These are phyloP conservation scores for Blakeslea trispora DNA, from an alignment of 371 early-diverging fungal species.

Conservation along the genomic window DNA sequence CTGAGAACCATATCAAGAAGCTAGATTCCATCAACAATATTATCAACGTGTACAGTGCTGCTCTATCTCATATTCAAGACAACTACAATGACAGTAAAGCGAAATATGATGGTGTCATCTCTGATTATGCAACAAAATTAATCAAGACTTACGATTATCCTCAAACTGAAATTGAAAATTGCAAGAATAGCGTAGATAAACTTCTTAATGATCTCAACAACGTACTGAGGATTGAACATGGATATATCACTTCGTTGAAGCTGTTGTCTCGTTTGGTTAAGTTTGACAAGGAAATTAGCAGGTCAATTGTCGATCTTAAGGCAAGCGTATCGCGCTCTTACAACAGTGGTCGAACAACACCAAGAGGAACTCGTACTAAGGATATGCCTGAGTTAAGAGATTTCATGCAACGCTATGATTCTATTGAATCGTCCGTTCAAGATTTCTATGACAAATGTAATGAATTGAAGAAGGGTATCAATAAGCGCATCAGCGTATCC, in stretches of 20 bases:
- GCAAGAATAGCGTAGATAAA: slow-evolving; percentile 26
- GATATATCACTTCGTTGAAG: slow-evolving; percentile 35
- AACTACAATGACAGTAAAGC: slow-evolving; percentile 32
- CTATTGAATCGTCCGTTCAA: slow-evolving; percentile 29
- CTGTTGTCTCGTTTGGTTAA: slow-evolving; percentile 30
- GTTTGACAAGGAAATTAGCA: slow-evolving; percentile 30
- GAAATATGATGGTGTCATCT: slow-evolving; percentile 30
- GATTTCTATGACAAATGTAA: slow-evolving; percentile 31
- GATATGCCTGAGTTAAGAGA: slow-evolving; percentile 39
- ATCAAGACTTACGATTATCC: slow-evolving; percentile 25
- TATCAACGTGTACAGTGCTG: slow-evolving; percentile 37
- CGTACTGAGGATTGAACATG: slow-evolving; percentile 30
- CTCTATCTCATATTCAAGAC: slow-evolving; percentile 31
- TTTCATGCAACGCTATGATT: slow-evolving; percentile 36
- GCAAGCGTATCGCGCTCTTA: slow-evolving; percentile 24
- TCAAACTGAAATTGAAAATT: slow-evolving; percentile 18
- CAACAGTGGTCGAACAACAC: slow-evolving; percentile 4
- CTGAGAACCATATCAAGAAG: slow-evolving; percentile 41
- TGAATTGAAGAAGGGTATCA: slow-evolving; percentile 29
- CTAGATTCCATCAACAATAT: slow-evolving; percentile 35
- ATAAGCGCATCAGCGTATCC: slow-evolving; percentile 21
- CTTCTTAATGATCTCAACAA: slow-evolving; percentile 28
- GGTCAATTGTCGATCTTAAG: slow-evolving; percentile 35
- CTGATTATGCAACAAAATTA: slow-evolving; percentile 30
- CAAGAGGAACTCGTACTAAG: slow-evolving; percentile 17